phyloP scores from a whole-genome alignment of 441 rosid genomes.

The Populus hybrid region DNA sequence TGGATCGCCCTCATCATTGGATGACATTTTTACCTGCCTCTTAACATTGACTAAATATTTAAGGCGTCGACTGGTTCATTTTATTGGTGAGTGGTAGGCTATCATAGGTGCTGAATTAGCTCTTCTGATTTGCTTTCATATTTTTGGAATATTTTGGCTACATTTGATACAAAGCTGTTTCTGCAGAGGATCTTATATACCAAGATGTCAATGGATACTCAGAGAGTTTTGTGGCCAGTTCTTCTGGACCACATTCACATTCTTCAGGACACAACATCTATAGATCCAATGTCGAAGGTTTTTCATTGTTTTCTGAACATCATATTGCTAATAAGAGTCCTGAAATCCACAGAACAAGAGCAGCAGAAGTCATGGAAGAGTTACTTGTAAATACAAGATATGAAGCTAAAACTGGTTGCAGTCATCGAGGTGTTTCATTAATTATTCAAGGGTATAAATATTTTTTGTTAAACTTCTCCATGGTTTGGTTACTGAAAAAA shows the following conservation, averaged over 20 bases:
- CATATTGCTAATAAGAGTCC: constrained; percentile 15
- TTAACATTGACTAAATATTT: constrained; percentile 36
- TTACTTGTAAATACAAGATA: constrained; percentile 36
- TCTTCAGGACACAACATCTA: constrained; percentile 20
- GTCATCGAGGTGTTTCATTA: constrained; percentile 28
- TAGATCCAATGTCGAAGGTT: constrained; percentile 27
- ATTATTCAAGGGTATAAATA: constrained; percentile 48
- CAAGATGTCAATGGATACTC: constrained; percentile 32
- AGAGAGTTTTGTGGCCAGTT: constrained; percentile 23
- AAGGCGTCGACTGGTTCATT: constrained; percentile 32
- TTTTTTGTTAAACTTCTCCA: constrained; percentile 9
- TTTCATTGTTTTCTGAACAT: constrained; percentile 23
- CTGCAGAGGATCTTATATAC: constrained; percentile 42
- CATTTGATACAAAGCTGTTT: constrained; percentile 12
- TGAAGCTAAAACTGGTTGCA: constrained; percentile 23
- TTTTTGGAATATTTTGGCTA: not conserved
- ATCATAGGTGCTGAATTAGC: not conserved
- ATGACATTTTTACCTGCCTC: constrained; percentile 35
- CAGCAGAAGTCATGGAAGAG: constrained; percentile 14
- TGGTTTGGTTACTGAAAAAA: not conserved
- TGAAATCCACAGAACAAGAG: constrained; percentile 26
- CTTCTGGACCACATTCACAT: constrained; percentile 24
- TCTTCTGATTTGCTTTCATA: not conserved
- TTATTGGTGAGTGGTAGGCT: constrained; percentile 44
- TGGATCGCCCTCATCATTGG: constrained; percentile 31